Evolutionary conservation across 2,329 filamentous ascomycete species (phyloP).

Genomic region (Calonectria naviculata): DNA sequence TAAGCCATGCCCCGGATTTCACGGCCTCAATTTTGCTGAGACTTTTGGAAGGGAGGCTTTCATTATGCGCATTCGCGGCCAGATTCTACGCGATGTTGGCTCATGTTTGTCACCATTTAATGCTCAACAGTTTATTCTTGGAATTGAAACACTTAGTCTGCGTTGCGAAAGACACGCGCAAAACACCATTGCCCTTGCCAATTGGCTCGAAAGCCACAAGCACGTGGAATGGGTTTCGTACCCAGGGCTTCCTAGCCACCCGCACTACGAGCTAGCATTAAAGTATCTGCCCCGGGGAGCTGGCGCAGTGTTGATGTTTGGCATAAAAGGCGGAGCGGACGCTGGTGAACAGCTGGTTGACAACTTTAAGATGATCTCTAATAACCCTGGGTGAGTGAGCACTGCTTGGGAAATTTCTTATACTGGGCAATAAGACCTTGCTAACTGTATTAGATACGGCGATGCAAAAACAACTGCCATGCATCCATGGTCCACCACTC

Average conservation of each 20-base stretch:
- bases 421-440: not conserved
- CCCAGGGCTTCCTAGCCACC: constrained; percentile 84
- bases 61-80: constrained; percentile 85
- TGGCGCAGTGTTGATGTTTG: constrained; percentile 91
- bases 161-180: constrained; percentile 85
- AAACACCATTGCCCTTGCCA: constrained; percentile 82
- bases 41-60: constrained; percentile 86
- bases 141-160: constrained; percentile 88
- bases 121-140: constrained; percentile 89
- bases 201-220: constrained; percentile 83
- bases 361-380: constrained; percentile 91
- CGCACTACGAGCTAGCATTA: constrained; percentile 81
- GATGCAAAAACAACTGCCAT: constrained; percentile 94
- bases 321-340: constrained; percentile 84
- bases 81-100: constrained; percentile 88
- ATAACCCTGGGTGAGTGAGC: constrained; percentile 48
- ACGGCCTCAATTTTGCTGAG: constrained; percentile 92
- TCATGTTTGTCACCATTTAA: constrained; percentile 86
- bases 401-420: not conserved
- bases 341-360: constrained; percentile 90
- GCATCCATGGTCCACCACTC: constrained; percentile 93
- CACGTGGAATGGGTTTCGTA: constrained; percentile 94
- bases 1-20: constrained; percentile 87
- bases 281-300: constrained; percentile 86
- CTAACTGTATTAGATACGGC: constrained; percentile 84